Conservation (phyloP, 176 grass and related monocot species). For the Alopecurus myosuroides region DNA sequence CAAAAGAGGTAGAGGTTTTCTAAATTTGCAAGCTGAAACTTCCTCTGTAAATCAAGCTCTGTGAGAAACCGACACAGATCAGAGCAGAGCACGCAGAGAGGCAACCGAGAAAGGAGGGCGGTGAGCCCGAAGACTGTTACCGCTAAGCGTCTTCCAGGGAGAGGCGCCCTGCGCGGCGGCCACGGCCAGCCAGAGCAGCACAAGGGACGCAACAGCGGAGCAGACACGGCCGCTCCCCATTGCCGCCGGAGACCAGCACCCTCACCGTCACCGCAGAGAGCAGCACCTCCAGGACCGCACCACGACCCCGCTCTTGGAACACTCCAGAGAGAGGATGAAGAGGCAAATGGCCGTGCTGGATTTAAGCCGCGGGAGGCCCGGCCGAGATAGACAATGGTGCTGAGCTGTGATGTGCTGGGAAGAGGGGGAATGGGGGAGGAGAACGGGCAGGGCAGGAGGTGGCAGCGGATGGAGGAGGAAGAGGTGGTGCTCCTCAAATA, state of each 20-base stretch:
- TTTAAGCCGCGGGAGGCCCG: background rate
- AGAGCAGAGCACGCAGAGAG: background rate
- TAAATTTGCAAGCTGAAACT: background rate
- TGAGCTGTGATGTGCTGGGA: constrained; percentile 10
- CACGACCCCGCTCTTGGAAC: background rate
- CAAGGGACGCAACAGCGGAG: constrained; percentile 16
- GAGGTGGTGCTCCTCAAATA: constrained; percentile 28
- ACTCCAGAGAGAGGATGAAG: too few relatives aligned
- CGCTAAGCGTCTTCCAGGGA: constrained; percentile 55
- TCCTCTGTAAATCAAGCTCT: background rate
- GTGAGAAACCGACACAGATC: background rate
- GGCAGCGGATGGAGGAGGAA: background rate
- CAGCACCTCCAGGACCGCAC: background rate
- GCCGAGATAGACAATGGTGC: background rate
- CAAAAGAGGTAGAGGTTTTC: background rate
- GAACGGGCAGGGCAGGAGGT: background rate
- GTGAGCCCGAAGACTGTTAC: background rate
- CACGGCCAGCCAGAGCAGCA: constrained; percentile 23
- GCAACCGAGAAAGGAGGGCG: background rate
- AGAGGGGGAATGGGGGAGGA: background rate
- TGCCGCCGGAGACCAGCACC: constrained; percentile 8
- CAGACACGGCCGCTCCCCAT: constrained; percentile 35
- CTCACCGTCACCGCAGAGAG: background rate
- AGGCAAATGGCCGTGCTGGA: background rate
- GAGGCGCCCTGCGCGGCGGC: constrained; percentile 37